A percentile compares a stretch with the other conserved stretches of the same genome.
Evolutionary conservation across 2,329 filamentous ascomycete species (phyloP).

Genomic region (Botrytis aclada): DNA sequence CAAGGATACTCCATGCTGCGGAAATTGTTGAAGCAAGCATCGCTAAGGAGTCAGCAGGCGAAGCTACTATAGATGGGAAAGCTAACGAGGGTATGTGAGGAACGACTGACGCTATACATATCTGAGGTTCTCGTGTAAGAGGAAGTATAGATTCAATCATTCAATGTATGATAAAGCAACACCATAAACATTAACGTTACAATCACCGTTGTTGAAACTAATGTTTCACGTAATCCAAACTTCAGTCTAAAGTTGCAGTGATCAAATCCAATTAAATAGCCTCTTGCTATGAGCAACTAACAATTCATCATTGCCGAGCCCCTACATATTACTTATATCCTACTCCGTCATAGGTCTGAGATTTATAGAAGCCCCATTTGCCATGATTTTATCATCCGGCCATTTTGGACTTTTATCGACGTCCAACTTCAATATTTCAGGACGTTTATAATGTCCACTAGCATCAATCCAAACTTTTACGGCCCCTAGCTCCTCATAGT

Average conservation of each 20-base stretch:
- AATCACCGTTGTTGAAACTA: background rate
- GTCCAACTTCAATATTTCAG: constrained; percentile 8
- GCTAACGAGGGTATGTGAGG: background rate
- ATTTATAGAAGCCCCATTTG: background rate
- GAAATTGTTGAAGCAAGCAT: constrained; percentile 10
- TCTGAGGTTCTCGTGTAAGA: background rate
- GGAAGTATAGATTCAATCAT: background rate
- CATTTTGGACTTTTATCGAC: background rate
- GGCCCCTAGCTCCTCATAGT: background rate
- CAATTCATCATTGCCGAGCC: background rate
- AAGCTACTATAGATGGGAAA: background rate
- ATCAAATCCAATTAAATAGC: background rate
- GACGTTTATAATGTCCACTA: constrained; percentile 18
- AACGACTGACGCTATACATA: background rate
- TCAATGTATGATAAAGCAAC: background rate
- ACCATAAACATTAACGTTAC: background rate
- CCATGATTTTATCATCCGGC: background rate
- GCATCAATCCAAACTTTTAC: constrained; percentile 18
- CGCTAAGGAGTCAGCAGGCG: background rate
- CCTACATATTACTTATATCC: background rate
- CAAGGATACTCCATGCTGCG: constrained; percentile 22
- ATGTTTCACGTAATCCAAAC: background rate
- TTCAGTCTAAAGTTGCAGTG: background rate
- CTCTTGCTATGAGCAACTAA: background rate
- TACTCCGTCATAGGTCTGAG: background rate